Percentiles rank a stretch among this genome's conserved stretches.
These are phyloP conservation scores for Ogataea salicorniae DNA, from an alignment of 805 yeast species.

Conservation along the genomic window DNA sequence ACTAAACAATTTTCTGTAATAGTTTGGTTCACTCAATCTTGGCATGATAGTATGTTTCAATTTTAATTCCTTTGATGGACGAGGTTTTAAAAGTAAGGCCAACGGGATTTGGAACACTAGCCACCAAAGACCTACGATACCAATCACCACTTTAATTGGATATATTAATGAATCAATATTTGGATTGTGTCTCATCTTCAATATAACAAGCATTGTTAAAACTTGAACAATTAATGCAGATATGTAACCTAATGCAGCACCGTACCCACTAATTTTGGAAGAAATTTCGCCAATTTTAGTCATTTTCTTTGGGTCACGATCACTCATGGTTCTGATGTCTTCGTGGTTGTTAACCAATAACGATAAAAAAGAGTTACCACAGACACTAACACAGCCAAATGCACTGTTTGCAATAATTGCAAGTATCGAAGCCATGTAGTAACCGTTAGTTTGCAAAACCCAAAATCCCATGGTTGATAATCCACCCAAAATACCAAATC, in stretches of 20 bases:
- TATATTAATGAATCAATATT: slow-evolving; percentile 21
- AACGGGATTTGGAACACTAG: slow-evolving; percentile 63
- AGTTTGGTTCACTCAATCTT: slow-evolving; percentile 3
- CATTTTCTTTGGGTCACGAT: slow-evolving; percentile 5
- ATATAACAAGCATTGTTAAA: slow-evolving; percentile 43
- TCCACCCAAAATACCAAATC: slow-evolving; percentile 58
- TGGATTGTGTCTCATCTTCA: slow-evolving; percentile 18
- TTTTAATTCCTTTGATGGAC: slow-evolving; percentile 36
- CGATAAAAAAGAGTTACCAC: slow-evolving; percentile 73
- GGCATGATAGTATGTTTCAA: slow-evolving; percentile 13
- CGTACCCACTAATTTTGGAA: slow-evolving; percentile 56
- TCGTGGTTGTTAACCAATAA: slow-evolving; percentile 44
- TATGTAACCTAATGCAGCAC: slow-evolving; percentile 66
- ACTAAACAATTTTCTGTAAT: slow-evolving; percentile 3
- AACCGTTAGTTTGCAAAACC: slow-evolving; percentile 34
- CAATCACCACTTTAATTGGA: slow-evolving; percentile 55
- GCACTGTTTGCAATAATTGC: slow-evolving; percentile 63
- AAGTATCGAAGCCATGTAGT: slow-evolving; percentile 45
- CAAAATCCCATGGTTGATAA: slow-evolving; percentile 45
- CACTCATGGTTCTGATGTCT: slow-evolving; percentile 1
- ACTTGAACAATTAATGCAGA: slow-evolving; percentile 67
- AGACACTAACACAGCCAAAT: slow-evolving; percentile 74
- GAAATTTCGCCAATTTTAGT: slow-evolving; percentile 35
- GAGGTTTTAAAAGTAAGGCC: slow-evolving; percentile 38
- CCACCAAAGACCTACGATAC: slow-evolving; percentile 77